Conservation (phyloP, 1,139 yeast species). For the Lodderomyces oxycetoniae region DNA sequence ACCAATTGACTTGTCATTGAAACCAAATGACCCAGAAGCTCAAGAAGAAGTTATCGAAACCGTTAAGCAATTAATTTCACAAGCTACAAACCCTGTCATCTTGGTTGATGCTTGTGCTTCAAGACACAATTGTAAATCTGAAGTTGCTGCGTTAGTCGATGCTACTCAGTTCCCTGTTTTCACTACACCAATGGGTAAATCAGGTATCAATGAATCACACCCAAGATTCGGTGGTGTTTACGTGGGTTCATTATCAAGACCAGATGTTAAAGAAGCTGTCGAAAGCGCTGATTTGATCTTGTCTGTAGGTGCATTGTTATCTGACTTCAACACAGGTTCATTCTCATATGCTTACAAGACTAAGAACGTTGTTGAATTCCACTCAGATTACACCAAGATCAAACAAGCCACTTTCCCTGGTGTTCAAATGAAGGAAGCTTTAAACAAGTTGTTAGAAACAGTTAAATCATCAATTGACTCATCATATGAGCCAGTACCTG, state of each 20-base stretch:
- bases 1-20: conserved; percentile 60
- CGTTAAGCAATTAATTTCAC: conserved; percentile 48
- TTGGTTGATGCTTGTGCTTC: conserved; percentile 87
- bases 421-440: conserved; percentile 70
- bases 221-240: conserved; percentile 84
- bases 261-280: conserved; percentile 71
- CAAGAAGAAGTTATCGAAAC: conserved; percentile 68
- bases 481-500: conserved; percentile 41
- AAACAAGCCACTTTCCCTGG: conserved; percentile 74
- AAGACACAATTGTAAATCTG: conserved; percentile 64
- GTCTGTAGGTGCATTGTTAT: conserved; percentile 76
- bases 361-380: conserved; percentile 79
- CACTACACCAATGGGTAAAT: conserved; percentile 91
- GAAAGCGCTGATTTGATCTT: conserved; percentile 73
- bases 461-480: conserved; percentile 30
- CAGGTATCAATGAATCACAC: conserved; percentile 51
- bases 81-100: conserved; percentile 65
- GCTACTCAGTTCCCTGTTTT: conserved; percentile 76
- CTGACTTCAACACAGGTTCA: conserved; percentile 89
- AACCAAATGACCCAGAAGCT: conserved; percentile 65
- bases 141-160: conserved; percentile 60
- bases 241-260: conserved; percentile 76
- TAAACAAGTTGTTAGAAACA: conserved; percentile 43
- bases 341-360: conserved; percentile 81
- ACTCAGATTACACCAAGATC: conserved; percentile 78